phyloP scores from a whole-genome alignment of 2,329 filamentous ascomycete genomes.

The Stenocarpella maydis region DNA sequence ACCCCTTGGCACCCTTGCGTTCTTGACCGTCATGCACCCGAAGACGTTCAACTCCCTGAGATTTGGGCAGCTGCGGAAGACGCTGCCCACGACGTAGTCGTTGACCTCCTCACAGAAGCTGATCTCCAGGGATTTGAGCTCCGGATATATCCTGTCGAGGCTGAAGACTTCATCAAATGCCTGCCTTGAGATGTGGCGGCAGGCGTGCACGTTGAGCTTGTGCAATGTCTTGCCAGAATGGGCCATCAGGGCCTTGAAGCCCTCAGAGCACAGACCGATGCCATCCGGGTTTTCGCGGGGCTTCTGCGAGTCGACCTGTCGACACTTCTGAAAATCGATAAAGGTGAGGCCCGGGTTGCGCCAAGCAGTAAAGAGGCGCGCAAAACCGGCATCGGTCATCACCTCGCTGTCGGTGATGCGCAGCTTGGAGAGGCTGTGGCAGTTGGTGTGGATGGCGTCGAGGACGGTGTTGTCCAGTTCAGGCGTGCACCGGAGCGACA shows the following conservation, averaged over 20 bases:
- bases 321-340: constrained; percentile 79
- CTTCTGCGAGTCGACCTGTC: constrained; percentile 75
- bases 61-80: constrained; percentile 71
- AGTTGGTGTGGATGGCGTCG: constrained; percentile 73
- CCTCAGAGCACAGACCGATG: constrained; percentile 77
- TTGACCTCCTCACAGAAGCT: constrained; percentile 77
- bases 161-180: constrained; percentile 80
- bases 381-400: constrained; percentile 79
- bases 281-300: constrained; percentile 71
- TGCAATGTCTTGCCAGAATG: constrained; percentile 77
- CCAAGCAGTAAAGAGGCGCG: constrained; percentile 78
- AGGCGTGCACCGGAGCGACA: constrained; percentile 77
- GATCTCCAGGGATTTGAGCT: constrained; percentile 76
- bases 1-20: constrained; percentile 61
- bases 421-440: constrained; percentile 75
- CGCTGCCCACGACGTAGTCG: constrained; percentile 68
- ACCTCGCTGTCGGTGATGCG: constrained; percentile 80
- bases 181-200: constrained; percentile 77
- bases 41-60: constrained; percentile 68
- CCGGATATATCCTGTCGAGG: constrained; percentile 67
- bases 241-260: constrained; percentile 82
- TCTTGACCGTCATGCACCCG: constrained; percentile 69
- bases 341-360: constrained; percentile 73
- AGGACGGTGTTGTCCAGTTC: constrained; percentile 75
- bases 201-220: constrained; percentile 80